A percentile compares a stretch with the other conserved stretches of the same genome.
Conservation (phyloP, 768 basidiomycete species). For the Pleurotus platypus region DNA sequence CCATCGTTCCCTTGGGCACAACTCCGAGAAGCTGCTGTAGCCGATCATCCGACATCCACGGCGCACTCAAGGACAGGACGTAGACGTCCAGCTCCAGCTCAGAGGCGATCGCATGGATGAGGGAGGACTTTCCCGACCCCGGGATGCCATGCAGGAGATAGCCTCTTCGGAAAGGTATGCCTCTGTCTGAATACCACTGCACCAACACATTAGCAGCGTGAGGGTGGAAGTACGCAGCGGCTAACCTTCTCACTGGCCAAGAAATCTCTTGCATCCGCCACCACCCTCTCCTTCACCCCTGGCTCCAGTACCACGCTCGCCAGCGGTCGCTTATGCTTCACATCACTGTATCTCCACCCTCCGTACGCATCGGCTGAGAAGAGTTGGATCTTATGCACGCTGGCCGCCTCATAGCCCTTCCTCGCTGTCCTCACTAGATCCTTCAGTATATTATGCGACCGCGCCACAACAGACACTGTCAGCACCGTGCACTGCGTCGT, state of each 20-base stretch:
- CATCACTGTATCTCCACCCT: conserved; percentile 86
- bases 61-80: conserved; percentile 80
- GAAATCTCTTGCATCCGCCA: conserved; percentile 80
- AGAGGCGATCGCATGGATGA: conserved; percentile 86
- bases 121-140: conserved; percentile 82
- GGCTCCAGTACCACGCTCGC: conserved; percentile 83
- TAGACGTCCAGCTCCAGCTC: conserved; percentile 90
- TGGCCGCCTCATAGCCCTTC: conserved; percentile 83
- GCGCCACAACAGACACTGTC: conserved; percentile 53
- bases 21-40: conserved; percentile 84
- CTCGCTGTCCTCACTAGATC: conserved; percentile 90
- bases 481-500: conserved; percentile 35
- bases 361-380: conserved; percentile 89
- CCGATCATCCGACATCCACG: conserved; percentile 87
- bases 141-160: conserved; percentile 83
- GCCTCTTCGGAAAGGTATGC: conserved; percentile 88
- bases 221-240: conserved; percentile 5
- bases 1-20: conserved; percentile 80
- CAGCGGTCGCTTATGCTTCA: conserved; percentile 85
- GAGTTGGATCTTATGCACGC: conserved; percentile 83
- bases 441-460: conserved; percentile 80
- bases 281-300: conserved; percentile 87
- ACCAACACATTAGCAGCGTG: conserved; percentile 1
- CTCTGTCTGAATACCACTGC: conserved; percentile 91
- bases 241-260: conserved; percentile 76